These are phyloP conservation scores for Heliamphora pulchella DNA, from an alignment of 179 eudicot genomes.

Conservation along the genomic window DNA sequence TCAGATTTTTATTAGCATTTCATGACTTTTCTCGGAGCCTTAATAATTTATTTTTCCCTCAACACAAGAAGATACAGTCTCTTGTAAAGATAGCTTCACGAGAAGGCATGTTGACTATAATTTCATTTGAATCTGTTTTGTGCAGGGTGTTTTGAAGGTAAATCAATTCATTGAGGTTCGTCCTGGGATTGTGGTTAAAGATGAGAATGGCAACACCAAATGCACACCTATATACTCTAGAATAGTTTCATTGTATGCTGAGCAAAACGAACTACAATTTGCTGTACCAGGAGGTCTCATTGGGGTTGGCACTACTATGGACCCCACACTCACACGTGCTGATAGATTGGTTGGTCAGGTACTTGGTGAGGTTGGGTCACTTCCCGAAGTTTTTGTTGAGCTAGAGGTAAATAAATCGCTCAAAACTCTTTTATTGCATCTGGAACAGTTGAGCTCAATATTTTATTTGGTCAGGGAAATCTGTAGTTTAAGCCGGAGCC, in stretches of 20 bases:
- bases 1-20: not conserved
- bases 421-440: not conserved
- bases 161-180: conserved; percentile 84
- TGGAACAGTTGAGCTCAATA: not conserved
- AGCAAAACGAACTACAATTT: conserved; percentile 88
- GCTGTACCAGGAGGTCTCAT: conserved; percentile 97
- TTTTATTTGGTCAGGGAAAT: not conserved
- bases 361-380: conserved; percentile 92
- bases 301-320: conserved; percentile 98
- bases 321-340: conserved; percentile 89
- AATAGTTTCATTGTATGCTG: conserved; percentile 81
- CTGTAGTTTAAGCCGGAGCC: not conserved
- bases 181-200: conserved; percentile 86
- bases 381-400: conserved; percentile 82
- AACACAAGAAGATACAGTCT: not conserved
- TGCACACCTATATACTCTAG: conserved; percentile 95
- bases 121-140: conserved; percentile 14
- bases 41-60: not conserved
- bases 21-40: not conserved
- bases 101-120: not conserved
- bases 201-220: conserved; percentile 72
- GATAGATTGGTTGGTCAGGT: conserved; percentile 96
- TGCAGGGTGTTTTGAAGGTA: conserved; percentile 84
- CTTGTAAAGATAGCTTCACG: not conserved
- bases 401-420: conserved; percentile 56